These are phyloP conservation scores for Xylariomycetidae sp. DNA, from an alignment of 2,329 filamentous ascomycete genomes.

Conservation along the genomic window DNA sequence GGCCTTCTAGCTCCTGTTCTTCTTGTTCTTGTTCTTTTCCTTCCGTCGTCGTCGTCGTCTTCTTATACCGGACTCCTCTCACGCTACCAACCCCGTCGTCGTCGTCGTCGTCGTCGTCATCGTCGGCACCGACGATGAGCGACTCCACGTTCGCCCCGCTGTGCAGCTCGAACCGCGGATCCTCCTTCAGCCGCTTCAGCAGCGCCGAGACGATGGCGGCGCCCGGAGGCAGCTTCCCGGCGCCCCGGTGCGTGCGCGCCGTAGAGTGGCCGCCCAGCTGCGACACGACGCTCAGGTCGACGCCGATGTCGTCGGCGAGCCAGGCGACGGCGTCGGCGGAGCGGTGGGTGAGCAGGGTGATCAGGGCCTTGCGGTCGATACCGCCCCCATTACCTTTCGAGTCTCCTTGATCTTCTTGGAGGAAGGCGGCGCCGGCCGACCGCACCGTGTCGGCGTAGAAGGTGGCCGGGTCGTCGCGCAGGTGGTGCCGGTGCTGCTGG, in stretches of 20 bases:
- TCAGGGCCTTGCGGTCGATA: constrained; percentile 37
- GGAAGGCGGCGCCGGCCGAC: constrained; percentile 47
- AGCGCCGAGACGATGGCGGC: constrained; percentile 53
- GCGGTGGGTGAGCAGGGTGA: constrained; percentile 41
- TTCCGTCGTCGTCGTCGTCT: constrained; percentile 18
- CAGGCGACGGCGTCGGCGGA: constrained; percentile 50
- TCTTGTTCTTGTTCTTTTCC: constrained; percentile 7
- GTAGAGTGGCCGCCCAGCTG: constrained; percentile 55
- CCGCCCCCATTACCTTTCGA: too few relatives aligned
- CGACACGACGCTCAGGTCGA: constrained; percentile 55
- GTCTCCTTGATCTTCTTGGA: constrained; percentile 18
- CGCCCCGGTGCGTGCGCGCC: constrained; percentile 53
- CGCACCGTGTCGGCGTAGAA: constrained; percentile 43
- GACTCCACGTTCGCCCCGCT: constrained; percentile 49
- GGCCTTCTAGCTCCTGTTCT: constrained; percentile 39
- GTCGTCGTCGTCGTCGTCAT: too few relatives aligned
- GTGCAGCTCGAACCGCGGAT: constrained; percentile 45
- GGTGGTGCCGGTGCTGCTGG: constrained; percentile 31
- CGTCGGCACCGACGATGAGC: constrained; percentile 29
- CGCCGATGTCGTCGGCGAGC: constrained; percentile 50
- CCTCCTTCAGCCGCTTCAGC: constrained; percentile 44
- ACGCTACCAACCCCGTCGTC: constrained; percentile 33
- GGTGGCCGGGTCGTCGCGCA: constrained; percentile 46
- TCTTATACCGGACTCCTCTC: constrained; percentile 47
- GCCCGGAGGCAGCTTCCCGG: constrained; percentile 52